These are phyloP conservation scores for Apiospora koreana DNA, from an alignment of 2,329 filamentous ascomycete species.

Conservation along the genomic window DNA sequence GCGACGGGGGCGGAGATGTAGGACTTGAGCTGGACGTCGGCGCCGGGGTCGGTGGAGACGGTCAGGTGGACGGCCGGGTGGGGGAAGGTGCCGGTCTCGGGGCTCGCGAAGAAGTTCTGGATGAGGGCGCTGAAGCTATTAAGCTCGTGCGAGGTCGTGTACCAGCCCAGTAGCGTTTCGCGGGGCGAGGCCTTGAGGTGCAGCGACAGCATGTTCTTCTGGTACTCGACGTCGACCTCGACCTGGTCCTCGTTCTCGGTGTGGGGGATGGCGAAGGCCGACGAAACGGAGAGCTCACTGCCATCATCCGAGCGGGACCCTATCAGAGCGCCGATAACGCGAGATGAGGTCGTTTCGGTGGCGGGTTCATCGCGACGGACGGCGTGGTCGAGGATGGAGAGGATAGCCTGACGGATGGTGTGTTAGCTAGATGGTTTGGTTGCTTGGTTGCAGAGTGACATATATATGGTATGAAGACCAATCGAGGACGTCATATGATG, in stretches of 20 bases:
- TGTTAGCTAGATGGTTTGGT: conserved; percentile 1
- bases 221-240: conserved; percentile 99
- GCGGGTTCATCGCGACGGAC: conserved; percentile 75
- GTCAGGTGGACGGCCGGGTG: conserved; percentile 98
- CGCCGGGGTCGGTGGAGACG: conserved; percentile 84
- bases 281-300: conserved; percentile 92
- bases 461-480: background rate
- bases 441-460: background rate
- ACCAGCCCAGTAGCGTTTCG: conserved; percentile 96
- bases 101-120: conserved; percentile 98
- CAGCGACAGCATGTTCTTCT: conserved; percentile 97
- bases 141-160: conserved; percentile 93
- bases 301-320: conserved; percentile 95
- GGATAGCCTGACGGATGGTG: conserved; percentile 54
- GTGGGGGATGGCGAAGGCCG: conserved; percentile 96
- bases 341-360: conserved; percentile 73
- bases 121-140: conserved; percentile 99
- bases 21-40: conserved; percentile 85
- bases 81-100: conserved; percentile 95
- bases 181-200: conserved; percentile 93
- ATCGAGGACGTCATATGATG: background rate
- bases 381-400: conserved; percentile 90
- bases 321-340: conserved; percentile 94
- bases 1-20: conserved; percentile 97
- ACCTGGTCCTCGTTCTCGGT: conserved; percentile 98